Evolutionary conservation across 441 rosid species (phyloP), one percentile per base, ranked within the genome.

Genomic region (Melastoma candidum): DNA sequence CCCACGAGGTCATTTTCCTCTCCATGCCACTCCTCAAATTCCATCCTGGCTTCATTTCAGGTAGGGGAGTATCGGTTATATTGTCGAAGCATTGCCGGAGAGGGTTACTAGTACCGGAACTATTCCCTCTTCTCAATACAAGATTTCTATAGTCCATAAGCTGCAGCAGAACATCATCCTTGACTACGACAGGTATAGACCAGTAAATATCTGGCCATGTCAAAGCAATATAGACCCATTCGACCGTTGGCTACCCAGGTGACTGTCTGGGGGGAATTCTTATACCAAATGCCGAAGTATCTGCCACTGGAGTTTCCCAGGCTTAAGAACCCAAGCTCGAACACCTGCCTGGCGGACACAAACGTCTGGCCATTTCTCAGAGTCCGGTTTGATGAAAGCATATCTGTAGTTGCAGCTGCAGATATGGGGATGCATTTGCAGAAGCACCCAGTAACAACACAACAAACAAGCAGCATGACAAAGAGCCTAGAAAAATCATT

Each of bases 81-180:
- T 64, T 2, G 48, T 72, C 70, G 36, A 64, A 68, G 47, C 72
- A 67, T 51, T 64, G 56, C 76, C 72, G 64, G 2, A 64, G 17
- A 39, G 14, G 48, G 7, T 47, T 52, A 3, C 49, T 46, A 45
- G 10, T 1, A 36, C 47, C 56, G 10, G 56, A 24, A 12, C 12
- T 41, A 12, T 47, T 24, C 11, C n/a, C 51, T 3, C 61, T 53
- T 2, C 29, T 41, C 44, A 66, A 44, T n/a, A 71, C 65, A 12
- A 66, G 58, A 26, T 71, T 66, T 25, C 71, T 71, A n/a, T 41
- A 25, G 52, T 63, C 71, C 27, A 66, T 52, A 17, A 66, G 56
- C 71, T 47, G 51, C 58, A 63, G 72, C 17, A 72, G 67, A 49
- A 75, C 56, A 5, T 76, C 83, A 56, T 71, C 39, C 6, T 72